Base-by-base conservation (phyloP, 2,329 filamentous ascomycete genomes). In the Talaromyces funiculosus region DNA sequence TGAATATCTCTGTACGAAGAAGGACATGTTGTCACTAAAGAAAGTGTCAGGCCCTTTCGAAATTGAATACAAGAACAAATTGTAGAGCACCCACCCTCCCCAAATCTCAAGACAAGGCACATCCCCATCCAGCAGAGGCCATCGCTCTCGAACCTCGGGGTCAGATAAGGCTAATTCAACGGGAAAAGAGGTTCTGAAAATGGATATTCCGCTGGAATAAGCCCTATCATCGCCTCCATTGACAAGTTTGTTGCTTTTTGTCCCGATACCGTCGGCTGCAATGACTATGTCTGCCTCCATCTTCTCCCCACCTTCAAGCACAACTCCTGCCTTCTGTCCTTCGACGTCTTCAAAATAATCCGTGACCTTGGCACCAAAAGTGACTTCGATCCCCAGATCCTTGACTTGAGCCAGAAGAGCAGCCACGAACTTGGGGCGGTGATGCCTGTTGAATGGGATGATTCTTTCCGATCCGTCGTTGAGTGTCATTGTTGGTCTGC, bases 351-450 rank as follows among this genome's bases (percentile, higher is more conserved):
- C 60, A 16, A 58, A 59, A 24, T 61, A 70, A 12, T 64, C 61
- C 1, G 54, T 57, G 0, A 64, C 67, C 9, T 59, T 57, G 26
- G 59, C 57, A n/a, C 64, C 64, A 38, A 62, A 70, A 4, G 59
- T 62, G 3, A 69, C 61, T 1, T 59, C 29, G 1, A 69, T 60
- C 7, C 67, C 66, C 1, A 66, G 24, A 8, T 62, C 42, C 26
- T 63, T 54, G 7, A 63, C 61, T 49, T 70, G 67, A 9, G 59
- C 58, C 1, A 64, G 60, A 24, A 70, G 56, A 40, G 64, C 61
- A 3, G 60, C 60, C 4, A 62, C 59, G 24, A 69, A 65, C 24
- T 59, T 65, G 7, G 67, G 64, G 37, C 67, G 64, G 35, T 60
- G 54, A n/a, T 67, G 61, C 20, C 59, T 51, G 38, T 65, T 53